Evolutionary conservation across 1,284 basidiomycete species (phyloP), one percentile per base, ranked within the genome.

Genomic region (Ustilago bromivora): DNA sequence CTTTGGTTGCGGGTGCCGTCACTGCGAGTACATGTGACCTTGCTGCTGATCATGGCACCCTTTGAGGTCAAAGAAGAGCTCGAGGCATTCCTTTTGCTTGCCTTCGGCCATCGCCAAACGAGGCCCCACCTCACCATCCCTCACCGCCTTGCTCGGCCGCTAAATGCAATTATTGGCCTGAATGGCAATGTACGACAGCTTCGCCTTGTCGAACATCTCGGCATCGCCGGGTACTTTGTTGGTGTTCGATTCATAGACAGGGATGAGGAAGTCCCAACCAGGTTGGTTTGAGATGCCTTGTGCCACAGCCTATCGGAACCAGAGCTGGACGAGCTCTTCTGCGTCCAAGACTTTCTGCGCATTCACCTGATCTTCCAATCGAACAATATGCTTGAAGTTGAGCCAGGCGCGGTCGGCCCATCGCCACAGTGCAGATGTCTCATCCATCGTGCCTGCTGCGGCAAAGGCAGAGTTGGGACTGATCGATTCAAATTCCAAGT

Each of bases 301-400:
- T 38, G 36, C 36, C 36, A 4, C 36, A 38, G 36, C 36, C 36
- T 38, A 4, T 38, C 36, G 36, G 36, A 38, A 38, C 36, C 36
- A 38, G 36, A 38, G 36, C 36, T 38, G 36, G 17, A 15, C 54
- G 9, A 56, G 54, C n/a, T 38, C 9, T 8, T 28, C 36, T 9
- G 52, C 2, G 13, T 17, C 3, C 52, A 54, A 34, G 31, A 54
- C 52, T 17, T 54, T 35, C 15, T 28, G 15, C 8, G 15, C n/a
- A 15, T 3, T 17, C 10, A 54, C 13, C 52, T 19, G 54, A 4
- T 41, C n/a, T 17, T 38, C 13, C 36, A 23, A 11, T 0, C 28
- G 38, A n/a, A 34, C 41, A 19, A 36, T 49, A 23, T 49, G 57
- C 38, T 58, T 47, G n/a, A 58, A 58, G 55, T 57, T 57, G 55